Evolutionary conservation across 2,329 filamentous ascomycete species (phyloP).

Genomic region (Xylariaceae sp.): DNA sequence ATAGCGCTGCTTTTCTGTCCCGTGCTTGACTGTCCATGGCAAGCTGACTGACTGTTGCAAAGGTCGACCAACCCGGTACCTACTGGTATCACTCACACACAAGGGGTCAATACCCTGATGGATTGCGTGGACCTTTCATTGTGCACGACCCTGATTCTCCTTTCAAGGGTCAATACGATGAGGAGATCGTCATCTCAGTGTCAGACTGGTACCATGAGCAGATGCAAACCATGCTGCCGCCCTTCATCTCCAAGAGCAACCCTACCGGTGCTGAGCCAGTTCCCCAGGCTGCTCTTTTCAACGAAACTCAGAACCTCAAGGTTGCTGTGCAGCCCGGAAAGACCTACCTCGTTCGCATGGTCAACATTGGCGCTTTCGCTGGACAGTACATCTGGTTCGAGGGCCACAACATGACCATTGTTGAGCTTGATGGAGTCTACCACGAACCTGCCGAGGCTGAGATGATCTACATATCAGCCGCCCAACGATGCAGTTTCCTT

Average conservation of each 20-base stretch:
- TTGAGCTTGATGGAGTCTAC: conserved; percentile 70
- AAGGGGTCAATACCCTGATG: conserved; percentile 64
- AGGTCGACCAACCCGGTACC: conserved; percentile 62
- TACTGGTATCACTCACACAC: conserved; percentile 77
- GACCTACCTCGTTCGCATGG: conserved; percentile 66
- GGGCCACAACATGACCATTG: conserved; percentile 60
- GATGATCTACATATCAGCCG: conserved; percentile 61
- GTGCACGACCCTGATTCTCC: conserved; percentile 59
- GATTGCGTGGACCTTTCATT: conserved; percentile 58
- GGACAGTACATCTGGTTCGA: conserved; percentile 63
- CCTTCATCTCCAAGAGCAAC: conserved; percentile 50
- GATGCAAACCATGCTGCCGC: conserved; percentile 42
- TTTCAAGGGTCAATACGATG: conserved; percentile 52
- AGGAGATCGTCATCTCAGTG: conserved; percentile 59
- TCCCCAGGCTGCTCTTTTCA: conserved; percentile 63
- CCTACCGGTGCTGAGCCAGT: conserved; percentile 59
- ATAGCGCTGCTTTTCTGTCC: not conserved
- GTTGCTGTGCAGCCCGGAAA: conserved; percentile 59
- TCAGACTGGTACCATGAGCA: conserved; percentile 67
- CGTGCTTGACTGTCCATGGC: not conserved
- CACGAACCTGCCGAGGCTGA: conserved; percentile 54
- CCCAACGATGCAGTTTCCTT: conserved; percentile 61
- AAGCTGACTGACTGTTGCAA: conserved; percentile 10
- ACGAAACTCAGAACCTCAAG: conserved; percentile 59
- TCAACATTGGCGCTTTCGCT: conserved; percentile 70